Base-by-base conservation (phyloP, 1,139 yeast species). In the Yamadazyma blattariae region DNA sequence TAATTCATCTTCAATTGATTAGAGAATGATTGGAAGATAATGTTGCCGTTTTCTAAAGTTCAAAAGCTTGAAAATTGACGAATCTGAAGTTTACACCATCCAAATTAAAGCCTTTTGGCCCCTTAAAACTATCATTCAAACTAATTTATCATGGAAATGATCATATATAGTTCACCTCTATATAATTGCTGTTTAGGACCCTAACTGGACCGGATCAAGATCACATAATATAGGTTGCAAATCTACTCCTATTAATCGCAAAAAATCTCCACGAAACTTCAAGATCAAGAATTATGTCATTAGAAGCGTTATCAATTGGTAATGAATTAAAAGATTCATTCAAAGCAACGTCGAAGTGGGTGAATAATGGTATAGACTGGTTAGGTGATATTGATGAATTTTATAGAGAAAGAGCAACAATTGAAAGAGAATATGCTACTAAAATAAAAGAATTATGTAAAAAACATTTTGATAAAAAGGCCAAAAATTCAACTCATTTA, bases 361-460 rank as follows among this genome's bases (percentile, higher is more conserved):
- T 84, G 34, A 62, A 67, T 37, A 77, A 81, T 42, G 92, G 95
- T 24, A 63, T 85, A 40, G 72, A 72, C 37, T 90, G 94, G 84
- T 65, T 90, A 16, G 61, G 67, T 1, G 97, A 92, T 44, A 67
- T 92, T 9, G 95, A 86, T 50, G 74, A 74, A 32, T 94, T 90
- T 57, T 94, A 90, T 58, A 74, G 79, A 32, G 96, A 89, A 58
- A 65, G 97, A 30, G 81, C 96, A 2, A 55, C 66, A 11, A 73
- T 92, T 38, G 98, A 94, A 60, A 77, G 74, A 49, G 97, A 92
- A 48, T 89, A 92, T 51, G 74, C 96, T 13, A 64, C 70, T 16
- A 84, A 79, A 48, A 64, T 94, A 35, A 71, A 76, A 40, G 74
- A 74, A 8, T 62, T 94, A 44, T 73, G 88, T 34, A 66, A 79